Conservation (phyloP, 805 yeast species). For the Saccharomyces mikatae region DNA sequence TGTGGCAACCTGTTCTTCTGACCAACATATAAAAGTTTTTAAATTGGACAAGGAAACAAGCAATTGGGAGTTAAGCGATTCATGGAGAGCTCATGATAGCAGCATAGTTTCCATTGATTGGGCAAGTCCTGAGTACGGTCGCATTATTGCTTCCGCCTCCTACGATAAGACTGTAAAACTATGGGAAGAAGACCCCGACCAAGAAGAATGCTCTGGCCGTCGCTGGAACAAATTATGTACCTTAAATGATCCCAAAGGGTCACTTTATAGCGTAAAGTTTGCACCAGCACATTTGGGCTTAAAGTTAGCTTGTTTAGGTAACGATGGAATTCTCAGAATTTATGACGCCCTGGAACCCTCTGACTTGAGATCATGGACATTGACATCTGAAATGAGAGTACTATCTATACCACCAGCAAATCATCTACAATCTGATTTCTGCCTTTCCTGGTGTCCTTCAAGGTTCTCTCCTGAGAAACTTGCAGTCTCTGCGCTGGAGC, state of each 20-base stretch:
- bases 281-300: slow-evolving; percentile 81
- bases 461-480: slow-evolving; percentile 73
- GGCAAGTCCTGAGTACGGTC: slow-evolving; percentile 94
- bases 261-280: slow-evolving; percentile 82
- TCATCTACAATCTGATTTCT: slow-evolving; percentile 76
- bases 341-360: slow-evolving; percentile 87
- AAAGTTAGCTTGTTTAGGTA: slow-evolving; percentile 76
- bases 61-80: slow-evolving; percentile 79
- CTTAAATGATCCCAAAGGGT: slow-evolving; percentile 79
- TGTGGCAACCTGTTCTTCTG: slow-evolving; percentile 90
- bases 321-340: slow-evolving; percentile 77
- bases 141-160: slow-evolving; percentile 77
- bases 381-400: slow-evolving; percentile 62
- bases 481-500: slow-evolving; percentile 78
- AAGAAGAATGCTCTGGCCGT: slow-evolving; percentile 65
- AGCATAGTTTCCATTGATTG: slow-evolving; percentile 74
- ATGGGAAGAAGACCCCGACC: slow-evolving; percentile 86
- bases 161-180: slow-evolving; percentile 82
- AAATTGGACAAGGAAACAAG: slow-evolving; percentile 53
- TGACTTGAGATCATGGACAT: slow-evolving; percentile 75
- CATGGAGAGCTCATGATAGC: slow-evolving; percentile 94
- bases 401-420: slow-evolving; percentile 66
- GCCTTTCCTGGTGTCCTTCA: slow-evolving; percentile 86
- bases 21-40: slow-evolving; percentile 86
- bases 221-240: slow-evolving; percentile 75